These are phyloP conservation scores for Skeletonema costatum DNA, from an alignment of 108 stramenopile genomes.

Conservation along the genomic window DNA sequence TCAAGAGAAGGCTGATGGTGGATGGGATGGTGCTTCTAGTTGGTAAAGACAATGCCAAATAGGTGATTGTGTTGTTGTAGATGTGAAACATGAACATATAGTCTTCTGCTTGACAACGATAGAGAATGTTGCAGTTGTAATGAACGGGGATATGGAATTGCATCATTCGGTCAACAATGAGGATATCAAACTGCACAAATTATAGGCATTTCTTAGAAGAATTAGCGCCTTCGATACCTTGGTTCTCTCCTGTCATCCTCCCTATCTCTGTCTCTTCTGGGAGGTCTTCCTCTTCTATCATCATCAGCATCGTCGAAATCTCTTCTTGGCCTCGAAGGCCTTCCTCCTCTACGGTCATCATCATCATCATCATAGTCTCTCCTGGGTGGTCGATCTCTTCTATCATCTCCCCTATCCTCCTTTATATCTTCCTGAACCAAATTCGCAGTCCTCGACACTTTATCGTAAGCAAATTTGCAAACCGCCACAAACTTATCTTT, in stretches of 20 bases:
- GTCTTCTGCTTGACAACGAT: too few species aligned
- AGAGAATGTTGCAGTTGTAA: background rate
- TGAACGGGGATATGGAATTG: background rate
- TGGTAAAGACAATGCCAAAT: conserved; percentile 25
- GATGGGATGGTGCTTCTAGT: conserved; percentile 47
- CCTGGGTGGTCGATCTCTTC: background rate
- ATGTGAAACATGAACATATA: background rate
- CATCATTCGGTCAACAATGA: background rate
- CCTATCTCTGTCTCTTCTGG: background rate
- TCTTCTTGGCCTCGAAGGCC: background rate
- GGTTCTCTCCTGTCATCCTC: background rate
- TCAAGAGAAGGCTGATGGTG: conserved; percentile 36
- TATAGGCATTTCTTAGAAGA: background rate
- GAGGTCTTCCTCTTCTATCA: background rate
- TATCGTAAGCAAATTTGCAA: conserved; percentile 57
- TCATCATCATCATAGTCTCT: background rate
- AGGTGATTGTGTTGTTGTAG: background rate
- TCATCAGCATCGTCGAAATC: background rate
- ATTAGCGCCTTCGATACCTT: background rate
- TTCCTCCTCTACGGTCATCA: background rate
- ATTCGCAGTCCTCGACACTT: conserved; percentile 26
- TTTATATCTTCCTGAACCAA: background rate
- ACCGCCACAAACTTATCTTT: conserved; percentile 66
- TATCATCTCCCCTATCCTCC: background rate
- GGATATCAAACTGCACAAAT: background rate